Conservation (phyloP, 2,329 filamentous ascomycete genomes). For the Aspergillus unguis region DNA sequence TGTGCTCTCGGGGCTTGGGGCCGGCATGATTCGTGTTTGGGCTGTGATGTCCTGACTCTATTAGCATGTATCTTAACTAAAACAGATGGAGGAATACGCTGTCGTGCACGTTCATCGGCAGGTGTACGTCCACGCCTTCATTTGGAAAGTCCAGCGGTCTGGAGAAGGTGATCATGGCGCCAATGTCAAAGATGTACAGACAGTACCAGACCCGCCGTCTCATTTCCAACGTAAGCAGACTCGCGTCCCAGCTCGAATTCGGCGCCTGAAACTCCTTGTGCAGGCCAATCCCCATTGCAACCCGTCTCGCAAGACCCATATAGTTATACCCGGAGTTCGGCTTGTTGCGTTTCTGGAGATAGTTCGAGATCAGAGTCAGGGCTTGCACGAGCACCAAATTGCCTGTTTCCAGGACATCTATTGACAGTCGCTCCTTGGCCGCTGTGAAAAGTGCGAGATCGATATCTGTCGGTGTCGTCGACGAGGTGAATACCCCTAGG, state of each 20-base stretch:
- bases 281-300: constrained; percentile 42
- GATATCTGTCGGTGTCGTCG: constrained; percentile 21
- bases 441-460: constrained; percentile 38
- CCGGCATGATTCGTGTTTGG: not conserved
- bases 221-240: constrained; percentile 27
- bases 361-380: constrained; percentile 41
- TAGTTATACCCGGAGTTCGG: constrained; percentile 44
- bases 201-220: constrained; percentile 28
- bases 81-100: constrained; percentile 28
- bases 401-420: constrained; percentile 39
- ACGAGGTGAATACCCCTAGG: constrained; percentile 31
- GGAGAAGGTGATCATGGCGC: constrained; percentile 43
- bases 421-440: constrained; percentile 36
- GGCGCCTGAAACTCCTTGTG: constrained; percentile 41
- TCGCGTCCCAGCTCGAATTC: constrained; percentile 31
- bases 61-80: not conserved
- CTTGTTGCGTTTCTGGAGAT: constrained; percentile 42
- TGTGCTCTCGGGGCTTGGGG: constrained; percentile 25
- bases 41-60: not conserved
- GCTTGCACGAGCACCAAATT: constrained; percentile 42
- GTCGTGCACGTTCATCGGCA: constrained; percentile 33
- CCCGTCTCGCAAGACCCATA: constrained; percentile 38
- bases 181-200: constrained; percentile 38
- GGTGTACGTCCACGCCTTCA: constrained; percentile 35
- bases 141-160: constrained; percentile 40